Evolutionary conservation across 306 rosid species (phyloP).

Genomic region (Prosopis cineraria): DNA sequence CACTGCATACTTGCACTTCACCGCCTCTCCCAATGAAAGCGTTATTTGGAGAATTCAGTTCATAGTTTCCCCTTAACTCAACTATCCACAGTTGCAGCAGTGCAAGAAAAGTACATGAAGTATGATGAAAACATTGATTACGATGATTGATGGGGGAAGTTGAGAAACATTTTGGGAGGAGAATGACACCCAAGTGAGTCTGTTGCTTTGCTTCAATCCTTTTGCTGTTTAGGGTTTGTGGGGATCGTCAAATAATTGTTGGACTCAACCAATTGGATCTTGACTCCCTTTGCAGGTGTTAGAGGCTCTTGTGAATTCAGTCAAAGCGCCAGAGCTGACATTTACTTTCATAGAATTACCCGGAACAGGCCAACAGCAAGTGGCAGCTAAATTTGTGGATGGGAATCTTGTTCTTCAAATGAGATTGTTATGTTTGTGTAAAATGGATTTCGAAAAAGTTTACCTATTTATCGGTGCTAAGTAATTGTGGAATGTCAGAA

Average conservation of each 20-base stretch:
- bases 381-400: not conserved
- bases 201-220: not conserved
- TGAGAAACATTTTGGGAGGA: not conserved
- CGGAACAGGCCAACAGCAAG: not conserved
- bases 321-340: not conserved
- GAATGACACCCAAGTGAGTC: not conserved
- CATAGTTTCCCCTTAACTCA: constrained; percentile 54
- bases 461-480: too few species aligned
- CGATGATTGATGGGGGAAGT: constrained; percentile 33
- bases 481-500: too few species aligned
- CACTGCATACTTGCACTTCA: constrained; percentile 18
- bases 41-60: constrained; percentile 9
- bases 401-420: not conserved
- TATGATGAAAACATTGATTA: constrained; percentile 62
- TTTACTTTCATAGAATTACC: not conserved
- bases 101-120: constrained; percentile 95
- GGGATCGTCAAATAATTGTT: not conserved
- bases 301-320: not conserved
- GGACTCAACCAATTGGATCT: not conserved
- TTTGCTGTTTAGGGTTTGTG: not conserved
- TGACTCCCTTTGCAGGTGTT: not conserved
- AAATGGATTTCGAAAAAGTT: too few species aligned
- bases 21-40: not conserved
- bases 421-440: not conserved
- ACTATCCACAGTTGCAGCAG: constrained; percentile 84